A percentile compares a stretch with the other conserved stretches of the same genome.
These are phyloP conservation scores for Moniliella sp. DNA, from an alignment of 1,284 basidiomycete genomes.

Conservation along the genomic window DNA sequence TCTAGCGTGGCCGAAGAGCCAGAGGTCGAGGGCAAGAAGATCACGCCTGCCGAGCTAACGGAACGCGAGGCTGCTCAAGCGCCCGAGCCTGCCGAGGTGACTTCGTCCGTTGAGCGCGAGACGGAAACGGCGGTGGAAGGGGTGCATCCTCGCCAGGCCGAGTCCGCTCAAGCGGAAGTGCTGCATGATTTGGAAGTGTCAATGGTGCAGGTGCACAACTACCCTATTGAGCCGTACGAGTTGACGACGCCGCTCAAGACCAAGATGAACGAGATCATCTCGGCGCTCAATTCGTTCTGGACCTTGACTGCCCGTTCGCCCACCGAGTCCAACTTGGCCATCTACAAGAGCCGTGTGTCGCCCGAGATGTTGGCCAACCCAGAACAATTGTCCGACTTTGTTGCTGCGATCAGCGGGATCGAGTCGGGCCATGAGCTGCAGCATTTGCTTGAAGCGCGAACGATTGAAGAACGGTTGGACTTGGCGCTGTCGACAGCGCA, in stretches of 20 bases:
- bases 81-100: too few species aligned
- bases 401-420: slow-evolving; percentile 78
- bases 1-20: too few species aligned
- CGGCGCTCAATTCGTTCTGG: slow-evolving; percentile 95
- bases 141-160: slow-evolving; percentile 1
- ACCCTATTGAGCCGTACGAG: slow-evolving; percentile 54
- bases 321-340: slow-evolving; percentile 95
- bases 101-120: too few species aligned
- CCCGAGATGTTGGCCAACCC: slow-evolving; percentile 97
- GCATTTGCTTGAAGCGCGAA: slow-evolving; percentile 68
- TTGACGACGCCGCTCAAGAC: slow-evolving; percentile 55
- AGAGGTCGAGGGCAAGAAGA: too few species aligned
- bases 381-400: slow-evolving; percentile 91
- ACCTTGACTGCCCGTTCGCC: slow-evolving; percentile 88
- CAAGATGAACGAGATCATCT: slow-evolving; percentile 86
- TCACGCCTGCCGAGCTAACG: slow-evolving; percentile 2
- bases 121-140: neutral
- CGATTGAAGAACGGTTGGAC: slow-evolving; percentile 68
- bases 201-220: slow-evolving; percentile 74
- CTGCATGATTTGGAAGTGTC: slow-evolving; percentile 71
- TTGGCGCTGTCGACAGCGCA: slow-evolving; percentile 80
- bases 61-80: slow-evolving; percentile 51
- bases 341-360: slow-evolving; percentile 77
- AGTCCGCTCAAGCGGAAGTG: slow-evolving; percentile 64
- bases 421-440: slow-evolving; percentile 78